Evolutionary conservation across 805 yeast species (phyloP), one percentile per base, ranked within the genome.

Genomic region (Schwanniomyces polymorphus): DNA sequence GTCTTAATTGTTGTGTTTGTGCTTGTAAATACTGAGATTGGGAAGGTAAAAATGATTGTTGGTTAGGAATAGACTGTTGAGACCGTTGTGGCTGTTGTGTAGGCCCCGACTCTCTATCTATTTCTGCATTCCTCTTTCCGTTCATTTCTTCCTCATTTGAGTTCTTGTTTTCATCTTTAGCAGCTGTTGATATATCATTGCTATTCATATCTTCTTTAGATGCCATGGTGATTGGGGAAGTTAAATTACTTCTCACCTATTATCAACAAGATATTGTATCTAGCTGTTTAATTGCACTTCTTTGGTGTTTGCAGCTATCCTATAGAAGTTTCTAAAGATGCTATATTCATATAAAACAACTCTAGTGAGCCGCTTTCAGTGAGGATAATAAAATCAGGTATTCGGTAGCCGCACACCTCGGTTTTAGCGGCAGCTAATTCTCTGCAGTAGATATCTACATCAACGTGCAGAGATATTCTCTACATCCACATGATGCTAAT

Each of bases 291-390:
- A 14, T 31, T 16, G 5, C 7, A 31, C 35, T 16, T 12, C 21
- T 7, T 17, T 18, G 14, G 14, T 12, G 21, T 31, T 31, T 31
- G 35, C 35, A 31, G 35, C 35, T 31, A 31, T 31, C 10, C 17
- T 3, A 21, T 14, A 14, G 9, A 11, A 14, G 35, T 14, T 31
- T 9, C 17, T 31, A 31, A 14, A 2, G 21, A 31, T 16, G 21
- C 35, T 16, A 8, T 31, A 14, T 14, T 16, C 35, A 31, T 31
- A 31, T 31, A 31, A 17, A 31, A 31, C 35, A 31, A 31, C 35
- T 14, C 11, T 16, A 7, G 14, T 41, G 44, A 41, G 44, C 44
- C 44, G 44, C 44, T 41, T 41, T 11, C 38, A 21, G 44, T 41
- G 44, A 31, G 44, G 44, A 41, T 41, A 27, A 34, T 34, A 16